phyloP scores from a whole-genome alignment of 2,329 filamentous ascomycete genomes.

The Microsporum ferrugineum region DNA sequence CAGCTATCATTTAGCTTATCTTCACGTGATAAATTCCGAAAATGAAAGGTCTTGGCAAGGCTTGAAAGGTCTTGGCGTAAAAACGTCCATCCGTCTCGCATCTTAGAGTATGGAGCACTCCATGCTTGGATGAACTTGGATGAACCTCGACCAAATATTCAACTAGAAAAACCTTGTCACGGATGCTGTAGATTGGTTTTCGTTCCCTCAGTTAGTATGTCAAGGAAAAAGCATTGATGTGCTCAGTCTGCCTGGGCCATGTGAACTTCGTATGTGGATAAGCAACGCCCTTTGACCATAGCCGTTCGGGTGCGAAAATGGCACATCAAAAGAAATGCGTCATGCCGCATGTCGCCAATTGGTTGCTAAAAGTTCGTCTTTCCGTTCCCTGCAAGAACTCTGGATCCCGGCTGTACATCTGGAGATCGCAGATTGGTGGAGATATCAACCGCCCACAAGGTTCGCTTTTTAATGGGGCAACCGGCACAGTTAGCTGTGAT shows the following conservation, averaged over 20 bases:
- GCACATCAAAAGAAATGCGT: background rate
- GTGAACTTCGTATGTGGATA: too few species aligned
- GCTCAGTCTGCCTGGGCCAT: too few species aligned
- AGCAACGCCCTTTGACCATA: too few species aligned
- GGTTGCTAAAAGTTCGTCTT: background rate
- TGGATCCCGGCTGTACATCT: background rate
- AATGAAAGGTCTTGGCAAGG: background rate
- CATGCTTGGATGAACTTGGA: background rate
- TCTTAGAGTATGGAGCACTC: background rate
- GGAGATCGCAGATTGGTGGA: constrained; percentile 3
- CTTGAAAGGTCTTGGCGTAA: background rate
- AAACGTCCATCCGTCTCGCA: background rate
- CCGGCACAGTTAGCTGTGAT: background rate
- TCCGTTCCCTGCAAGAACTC: background rate
- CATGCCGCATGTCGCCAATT: background rate
- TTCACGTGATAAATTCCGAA: background rate
- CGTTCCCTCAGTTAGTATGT: too few species aligned
- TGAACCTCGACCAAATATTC: background rate
- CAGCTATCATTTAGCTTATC: background rate
- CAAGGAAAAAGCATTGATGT: too few species aligned
- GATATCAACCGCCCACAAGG: background rate
- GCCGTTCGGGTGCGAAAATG: background rate
- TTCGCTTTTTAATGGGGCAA: background rate
- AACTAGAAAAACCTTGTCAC: too few species aligned
- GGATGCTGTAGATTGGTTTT: too few species aligned